Evolutionary conservation across 176 grass and related monocot species (phyloP), one percentile per base, ranked within the genome.

Genomic region (Paspalum vaginatum): DNA sequence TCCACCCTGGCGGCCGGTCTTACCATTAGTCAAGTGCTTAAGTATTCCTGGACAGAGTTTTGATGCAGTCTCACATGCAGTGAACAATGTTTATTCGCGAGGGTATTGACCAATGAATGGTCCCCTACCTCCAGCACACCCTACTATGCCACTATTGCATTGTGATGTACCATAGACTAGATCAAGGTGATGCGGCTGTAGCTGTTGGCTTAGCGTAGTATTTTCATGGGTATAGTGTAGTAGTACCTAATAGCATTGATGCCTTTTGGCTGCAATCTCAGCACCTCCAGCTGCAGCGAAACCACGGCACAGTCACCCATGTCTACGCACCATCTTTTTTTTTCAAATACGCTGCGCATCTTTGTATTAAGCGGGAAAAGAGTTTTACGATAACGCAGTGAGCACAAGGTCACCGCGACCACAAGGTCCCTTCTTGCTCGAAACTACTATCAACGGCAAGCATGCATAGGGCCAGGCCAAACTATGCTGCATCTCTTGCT

Each of bases 31-130:
- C 20, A 63, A 74, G 39, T 40, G 46, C 39, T 66, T 26, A 21
- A 27, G 27, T 70, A 81, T 81, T 81, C 77, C 56, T 17, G 21
- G 55, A 50, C 85, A 56, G 64, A 63, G 54, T 72, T 64, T 72
- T 39, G 72, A 87, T 77, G 79, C 72, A 57, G 72, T 26, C 72
- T 71, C 85, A 87, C 85, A 87, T 78, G 79, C 79, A 63, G 22
- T 54, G 57, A 63, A 3, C 79, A 53, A 11, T 61, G 9, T 58
- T 81, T 69, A 87, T 76, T 70, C 61, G 61, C 6, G 64, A 4
- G 21, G 26, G 65, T 63, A 72, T 82, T 82, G 78, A 87, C 85
- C 48, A 87, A 62, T 12, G 55, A 64, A 24, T 76, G 79, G 80
- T 88, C 85, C 77, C 84, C 70, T 5, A 2, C 12, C 16, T 7